A percentile compares a stretch with the other conserved stretches of the same genome.
phyloP scores from a whole-genome alignment of 305 asterid genomes.

The Nicotiana rustica region DNA sequence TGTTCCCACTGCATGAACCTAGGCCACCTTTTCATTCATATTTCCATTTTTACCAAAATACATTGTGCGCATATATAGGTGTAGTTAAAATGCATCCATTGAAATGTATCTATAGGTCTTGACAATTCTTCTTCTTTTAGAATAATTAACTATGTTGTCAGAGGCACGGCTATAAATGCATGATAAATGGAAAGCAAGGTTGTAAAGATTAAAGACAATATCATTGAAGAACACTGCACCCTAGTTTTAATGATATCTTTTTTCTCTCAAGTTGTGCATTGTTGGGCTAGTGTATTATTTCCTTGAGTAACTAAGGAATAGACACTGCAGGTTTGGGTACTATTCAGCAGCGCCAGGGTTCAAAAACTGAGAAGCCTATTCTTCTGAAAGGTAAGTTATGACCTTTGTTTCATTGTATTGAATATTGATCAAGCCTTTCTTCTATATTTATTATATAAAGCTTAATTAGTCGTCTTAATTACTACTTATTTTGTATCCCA shows the following conservation, averaged over 20 bases:
- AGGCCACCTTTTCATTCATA: background rate
- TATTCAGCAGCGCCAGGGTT: slow-evolving; percentile 82
- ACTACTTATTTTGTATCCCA: background rate
- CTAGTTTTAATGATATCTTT: background rate
- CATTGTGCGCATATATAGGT: background rate
- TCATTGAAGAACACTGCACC: background rate
- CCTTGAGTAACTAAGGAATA: background rate
- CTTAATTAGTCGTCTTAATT: background rate
- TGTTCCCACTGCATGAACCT: no score
- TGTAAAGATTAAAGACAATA: background rate
- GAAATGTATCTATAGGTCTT: background rate
- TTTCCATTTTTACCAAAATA: background rate
- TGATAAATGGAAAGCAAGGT: background rate
- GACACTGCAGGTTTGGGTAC: slow-evolving; percentile 68
- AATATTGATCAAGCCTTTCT: background rate
- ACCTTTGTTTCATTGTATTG: background rate
- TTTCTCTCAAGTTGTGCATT: background rate
- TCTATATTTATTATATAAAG: no score
- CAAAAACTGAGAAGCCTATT: slow-evolving; percentile 76
- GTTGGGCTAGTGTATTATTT: background rate
- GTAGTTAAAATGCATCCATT: background rate
- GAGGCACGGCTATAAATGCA: background rate
- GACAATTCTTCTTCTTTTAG: background rate
- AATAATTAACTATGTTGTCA: background rate
- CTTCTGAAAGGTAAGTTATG: slow-evolving; percentile 80